A percentile compares a stretch with the other conserved stretches of the same genome.
phyloP scores from a whole-genome alignment of 73 alveolate species.

The Tetrahymena malaccensis region DNA sequence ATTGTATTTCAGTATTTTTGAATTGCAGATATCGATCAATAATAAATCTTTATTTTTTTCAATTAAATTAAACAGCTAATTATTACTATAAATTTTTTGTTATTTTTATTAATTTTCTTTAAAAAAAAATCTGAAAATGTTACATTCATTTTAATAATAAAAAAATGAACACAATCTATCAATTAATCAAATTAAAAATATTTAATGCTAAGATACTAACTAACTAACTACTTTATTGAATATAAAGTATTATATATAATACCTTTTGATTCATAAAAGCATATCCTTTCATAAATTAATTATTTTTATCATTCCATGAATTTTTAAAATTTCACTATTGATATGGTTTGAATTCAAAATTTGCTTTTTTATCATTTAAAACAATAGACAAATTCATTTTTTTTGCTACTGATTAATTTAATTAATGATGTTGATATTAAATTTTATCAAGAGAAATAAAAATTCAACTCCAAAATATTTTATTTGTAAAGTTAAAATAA shows the following conservation, averaged over 20 bases:
- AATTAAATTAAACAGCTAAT: background rate
- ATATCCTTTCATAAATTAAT: background rate
- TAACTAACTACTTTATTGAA: background rate
- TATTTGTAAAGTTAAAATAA: no score
- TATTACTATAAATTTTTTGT: background rate
- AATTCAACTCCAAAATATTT: no score
- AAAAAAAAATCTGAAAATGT: background rate
- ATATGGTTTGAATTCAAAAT: background rate
- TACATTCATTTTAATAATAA: no score
- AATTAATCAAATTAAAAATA: no score
- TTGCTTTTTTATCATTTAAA: background rate
- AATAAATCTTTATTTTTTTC: background rate
- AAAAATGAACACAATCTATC: background rate
- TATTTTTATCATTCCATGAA: background rate
- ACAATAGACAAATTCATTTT: no score
- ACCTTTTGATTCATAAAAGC: background rate
- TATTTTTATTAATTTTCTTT: background rate
- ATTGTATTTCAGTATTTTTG: background rate
- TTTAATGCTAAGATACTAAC: background rate
- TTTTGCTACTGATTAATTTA: background rate
- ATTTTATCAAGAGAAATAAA: no score
- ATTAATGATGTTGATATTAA: no score
- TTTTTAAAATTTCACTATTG: background rate
- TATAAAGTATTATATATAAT: no score
- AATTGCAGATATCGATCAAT: background rate